phyloP scores from a whole-genome alignment of 208 protist species.

The Crithidia expoeki region DNA sequence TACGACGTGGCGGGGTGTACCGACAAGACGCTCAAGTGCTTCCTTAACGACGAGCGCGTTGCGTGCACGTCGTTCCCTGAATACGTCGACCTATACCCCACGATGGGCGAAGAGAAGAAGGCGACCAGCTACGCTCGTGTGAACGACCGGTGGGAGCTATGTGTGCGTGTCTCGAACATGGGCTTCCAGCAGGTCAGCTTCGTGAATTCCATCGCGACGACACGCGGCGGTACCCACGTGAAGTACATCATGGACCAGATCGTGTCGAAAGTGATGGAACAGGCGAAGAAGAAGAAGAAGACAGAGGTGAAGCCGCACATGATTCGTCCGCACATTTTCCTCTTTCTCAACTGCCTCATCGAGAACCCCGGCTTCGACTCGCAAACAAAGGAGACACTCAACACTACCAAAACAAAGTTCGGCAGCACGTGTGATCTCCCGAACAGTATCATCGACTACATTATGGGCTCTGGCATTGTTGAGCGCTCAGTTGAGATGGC shows the following conservation, averaged over 20 bases:
- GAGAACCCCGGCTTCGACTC: conserved; percentile 99
- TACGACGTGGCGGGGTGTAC: conserved; percentile 99
- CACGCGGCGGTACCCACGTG: conserved; percentile 99
- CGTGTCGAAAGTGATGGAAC: conserved; percentile 86
- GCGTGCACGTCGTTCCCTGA: conserved; percentile 96
- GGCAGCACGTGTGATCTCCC: conserved; percentile 96
- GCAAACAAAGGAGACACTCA: conserved; percentile 99
- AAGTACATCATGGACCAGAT: conserved; percentile 98
- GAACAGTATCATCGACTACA: conserved; percentile 95
- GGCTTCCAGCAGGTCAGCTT: conserved; percentile 99
- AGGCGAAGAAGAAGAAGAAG: conserved; percentile 97
- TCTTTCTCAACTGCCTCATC: conserved; percentile 99
- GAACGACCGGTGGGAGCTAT: conserved; percentile 98
- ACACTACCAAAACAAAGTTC: conserved; percentile 94
- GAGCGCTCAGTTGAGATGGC: conserved; percentile 95
- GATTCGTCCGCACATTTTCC: conserved; percentile 98
- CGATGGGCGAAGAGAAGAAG: conserved; percentile 85
- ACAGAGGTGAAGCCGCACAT: conserved; percentile 96
- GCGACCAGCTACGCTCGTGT: conserved; percentile 78
- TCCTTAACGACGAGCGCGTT: conserved; percentile 96
- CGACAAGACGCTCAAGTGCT: conserved; percentile 93
- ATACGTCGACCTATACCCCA: conserved; percentile 97
- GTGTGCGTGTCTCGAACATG: conserved; percentile 92
- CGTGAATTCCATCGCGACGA: conserved; percentile 99
- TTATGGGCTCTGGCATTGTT: conserved; percentile 95